Conservation (phyloP, 306 rosid species). For the Vigna angularis region DNA sequence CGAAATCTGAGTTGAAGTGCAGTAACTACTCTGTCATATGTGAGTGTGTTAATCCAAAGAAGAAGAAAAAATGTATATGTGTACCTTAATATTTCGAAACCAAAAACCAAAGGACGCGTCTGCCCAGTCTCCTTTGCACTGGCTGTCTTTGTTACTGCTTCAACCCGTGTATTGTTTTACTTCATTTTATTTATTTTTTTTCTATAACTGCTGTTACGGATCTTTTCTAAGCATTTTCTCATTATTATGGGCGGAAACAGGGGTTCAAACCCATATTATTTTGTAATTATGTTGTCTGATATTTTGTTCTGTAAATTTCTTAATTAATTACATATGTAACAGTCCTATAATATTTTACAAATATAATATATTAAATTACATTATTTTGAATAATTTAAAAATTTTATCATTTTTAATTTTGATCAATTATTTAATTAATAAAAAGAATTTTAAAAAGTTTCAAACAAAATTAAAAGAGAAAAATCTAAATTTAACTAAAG, state of each 20-base stretch:
- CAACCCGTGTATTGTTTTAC: not conserved
- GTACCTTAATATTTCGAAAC: not conserved
- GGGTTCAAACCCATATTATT: not conserved
- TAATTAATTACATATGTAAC: no score
- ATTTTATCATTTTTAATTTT: no score
- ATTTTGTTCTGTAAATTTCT: not conserved
- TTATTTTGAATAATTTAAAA: no score
- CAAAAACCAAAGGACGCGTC: not conserved
- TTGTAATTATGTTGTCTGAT: not conserved
- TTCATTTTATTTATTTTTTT: not conserved
- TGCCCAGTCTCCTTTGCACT: constrained; percentile 7
- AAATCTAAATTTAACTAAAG: no score
- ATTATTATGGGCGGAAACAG: not conserved
- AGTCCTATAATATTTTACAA: no score
- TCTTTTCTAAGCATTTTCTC: not conserved
- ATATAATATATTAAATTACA: no score
- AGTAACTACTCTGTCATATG: not conserved
- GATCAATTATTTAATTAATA: no score
- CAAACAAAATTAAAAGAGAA: no score
- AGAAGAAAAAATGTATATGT: not conserved
- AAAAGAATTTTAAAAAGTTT: no score
- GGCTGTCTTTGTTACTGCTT: not conserved
- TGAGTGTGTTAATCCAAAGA: not conserved
- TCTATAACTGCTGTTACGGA: not conserved
- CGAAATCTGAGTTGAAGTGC: not conserved